A percentile compares a stretch with the other conserved stretches of the same genome.
phyloP scores from a whole-genome alignment of 345 rosid species.

The Arabidopsis arenosa region DNA sequence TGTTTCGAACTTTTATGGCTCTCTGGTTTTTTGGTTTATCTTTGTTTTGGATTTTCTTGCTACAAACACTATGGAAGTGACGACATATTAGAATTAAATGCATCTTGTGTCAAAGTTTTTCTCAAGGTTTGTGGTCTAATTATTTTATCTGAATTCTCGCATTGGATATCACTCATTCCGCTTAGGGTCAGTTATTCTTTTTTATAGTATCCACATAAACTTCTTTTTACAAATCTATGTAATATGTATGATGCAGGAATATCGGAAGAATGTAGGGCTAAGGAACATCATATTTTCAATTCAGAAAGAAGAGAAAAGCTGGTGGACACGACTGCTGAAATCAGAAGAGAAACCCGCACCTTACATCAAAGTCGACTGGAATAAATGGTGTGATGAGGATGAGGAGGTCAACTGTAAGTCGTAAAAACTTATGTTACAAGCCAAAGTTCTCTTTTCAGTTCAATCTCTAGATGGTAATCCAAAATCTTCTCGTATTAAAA shows the following conservation, averaged over 20 bases:
- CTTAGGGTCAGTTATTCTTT: not conserved
- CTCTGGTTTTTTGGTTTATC: too few relatives aligned
- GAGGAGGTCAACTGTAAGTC: slow-evolving; percentile 74
- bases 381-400: slow-evolving; percentile 99
- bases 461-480: not conserved
- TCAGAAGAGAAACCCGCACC: slow-evolving; percentile 95
- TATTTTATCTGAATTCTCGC: not conserved
- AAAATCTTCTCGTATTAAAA: not conserved
- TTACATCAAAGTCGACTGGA: slow-evolving; percentile 98
- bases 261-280: slow-evolving; percentile 75
- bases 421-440: not conserved
- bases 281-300: slow-evolving; percentile 84
- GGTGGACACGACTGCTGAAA: slow-evolving; percentile 93
- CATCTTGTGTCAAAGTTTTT: not conserved
- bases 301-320: slow-evolving; percentile 83
- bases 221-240: slow-evolving; percentile 3
- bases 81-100: not conserved
- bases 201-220: not conserved
- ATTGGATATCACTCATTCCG: not conserved
- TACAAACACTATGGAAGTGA: not conserved
- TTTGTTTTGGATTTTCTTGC: not conserved
- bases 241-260: slow-evolving; percentile 57
- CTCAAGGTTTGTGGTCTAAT: not conserved
- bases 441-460: slow-evolving; percentile 3
- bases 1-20: too few relatives aligned